phyloP scores from a whole-genome alignment of 2,329 filamentous ascomycete species.

The Fusarium praegraminearum region DNA sequence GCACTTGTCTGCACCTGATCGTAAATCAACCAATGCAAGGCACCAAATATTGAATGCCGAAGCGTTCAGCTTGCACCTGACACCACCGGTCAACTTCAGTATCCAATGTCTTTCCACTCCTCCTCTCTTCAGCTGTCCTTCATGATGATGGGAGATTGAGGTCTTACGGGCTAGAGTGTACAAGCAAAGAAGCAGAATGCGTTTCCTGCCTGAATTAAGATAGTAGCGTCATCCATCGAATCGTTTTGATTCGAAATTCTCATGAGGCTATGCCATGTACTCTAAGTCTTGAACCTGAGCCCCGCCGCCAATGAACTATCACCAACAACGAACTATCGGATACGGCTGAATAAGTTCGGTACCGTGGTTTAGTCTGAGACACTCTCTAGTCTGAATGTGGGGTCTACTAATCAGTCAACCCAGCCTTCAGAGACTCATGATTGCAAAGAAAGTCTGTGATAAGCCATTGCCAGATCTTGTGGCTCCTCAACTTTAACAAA shows the following conservation, averaged over 20 bases:
- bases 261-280: neutral
- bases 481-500: neutral
- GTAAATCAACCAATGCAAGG: conserved; percentile 4
- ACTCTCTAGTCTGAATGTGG: neutral
- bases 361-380: neutral
- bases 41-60: conserved; percentile 6
- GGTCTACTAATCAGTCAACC: neutral
- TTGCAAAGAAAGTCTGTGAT: neutral
- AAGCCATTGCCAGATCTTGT: neutral
- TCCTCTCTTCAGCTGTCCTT: neutral
- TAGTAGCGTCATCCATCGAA: neutral
- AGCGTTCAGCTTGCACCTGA: neutral
- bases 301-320: neutral
- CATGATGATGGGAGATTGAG: neutral
- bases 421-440: neutral
- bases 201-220: neutral
- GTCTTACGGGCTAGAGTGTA: neutral
- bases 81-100: neutral
- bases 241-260: neutral
- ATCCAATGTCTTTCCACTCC: neutral
- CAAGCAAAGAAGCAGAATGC: neutral
- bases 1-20: neutral
- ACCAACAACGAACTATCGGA: neutral
- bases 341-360: neutral
- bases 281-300: neutral